phyloP scores from a whole-genome alignment of 148 eudicot genomes.

The Rhododendron molle region DNA sequence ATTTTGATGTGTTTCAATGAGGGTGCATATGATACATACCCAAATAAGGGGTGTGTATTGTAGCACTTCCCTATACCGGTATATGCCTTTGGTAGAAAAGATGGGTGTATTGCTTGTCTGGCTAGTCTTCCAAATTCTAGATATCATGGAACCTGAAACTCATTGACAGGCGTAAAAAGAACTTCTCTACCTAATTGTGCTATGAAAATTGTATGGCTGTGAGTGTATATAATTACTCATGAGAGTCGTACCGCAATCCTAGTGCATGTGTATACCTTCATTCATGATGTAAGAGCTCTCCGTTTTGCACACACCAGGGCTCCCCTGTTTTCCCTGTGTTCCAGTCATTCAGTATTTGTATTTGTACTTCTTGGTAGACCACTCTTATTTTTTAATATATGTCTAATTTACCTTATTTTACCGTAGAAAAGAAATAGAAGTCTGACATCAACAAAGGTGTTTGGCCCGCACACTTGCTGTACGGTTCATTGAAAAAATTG shows the following conservation, averaged over 20 bases:
- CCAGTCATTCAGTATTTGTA: not conserved
- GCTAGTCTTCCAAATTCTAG: not conserved
- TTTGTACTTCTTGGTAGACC: not conserved
- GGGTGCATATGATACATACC: too few relatives aligned
- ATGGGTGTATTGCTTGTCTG: not conserved
- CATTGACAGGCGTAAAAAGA: not conserved
- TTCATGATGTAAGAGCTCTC: not conserved
- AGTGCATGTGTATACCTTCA: not conserved
- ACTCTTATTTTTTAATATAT: not conserved
- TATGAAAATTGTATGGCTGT: not conserved
- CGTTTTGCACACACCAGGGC: not conserved
- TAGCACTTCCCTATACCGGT: too few relatives aligned
- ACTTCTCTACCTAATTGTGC: not conserved
- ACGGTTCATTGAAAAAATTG: not conserved
- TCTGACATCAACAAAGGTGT: not conserved
- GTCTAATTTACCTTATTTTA: not conserved
- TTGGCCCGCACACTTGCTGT: not conserved
- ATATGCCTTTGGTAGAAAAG: not conserved
- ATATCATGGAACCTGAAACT: not conserved
- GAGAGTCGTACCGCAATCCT: not conserved
- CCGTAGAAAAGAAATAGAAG: not conserved
- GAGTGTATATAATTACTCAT: not conserved
- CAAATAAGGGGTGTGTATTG: too few relatives aligned
- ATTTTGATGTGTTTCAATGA: too few relatives aligned
- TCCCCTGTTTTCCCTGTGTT: not conserved